A percentile compares a stretch with the other conserved stretches of the same genome.
Evolutionary conservation across 768 basidiomycete genomes (phyloP).

Genomic region (Collybiopsis confluens): DNA sequence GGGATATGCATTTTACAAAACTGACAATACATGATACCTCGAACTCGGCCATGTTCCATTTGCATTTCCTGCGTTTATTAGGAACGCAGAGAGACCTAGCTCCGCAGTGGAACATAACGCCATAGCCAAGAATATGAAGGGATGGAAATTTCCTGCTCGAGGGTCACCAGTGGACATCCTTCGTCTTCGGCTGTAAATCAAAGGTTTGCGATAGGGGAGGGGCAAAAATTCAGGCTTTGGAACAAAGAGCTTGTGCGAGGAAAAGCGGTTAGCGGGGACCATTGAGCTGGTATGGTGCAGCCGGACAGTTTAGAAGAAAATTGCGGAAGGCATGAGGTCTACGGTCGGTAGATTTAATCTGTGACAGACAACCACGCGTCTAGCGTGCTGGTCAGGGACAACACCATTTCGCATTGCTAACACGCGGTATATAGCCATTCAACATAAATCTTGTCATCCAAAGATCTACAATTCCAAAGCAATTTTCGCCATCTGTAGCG

Average conservation of each 20-base stretch:
- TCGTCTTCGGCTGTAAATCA: not conserved
- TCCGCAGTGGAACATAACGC: slow-evolving; percentile 65
- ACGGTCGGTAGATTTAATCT: too few relatives aligned
- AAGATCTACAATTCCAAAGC: slow-evolving; percentile 53
- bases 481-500: slow-evolving; percentile 69
- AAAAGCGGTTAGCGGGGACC: not conserved
- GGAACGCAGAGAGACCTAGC: slow-evolving; percentile 69
- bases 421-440: too few relatives aligned
- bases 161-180: slow-evolving; percentile 35
- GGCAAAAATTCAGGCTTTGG: not conserved
- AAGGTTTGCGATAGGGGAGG: not conserved
- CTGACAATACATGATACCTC: slow-evolving; percentile 63
- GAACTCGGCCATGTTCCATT: slow-evolving; percentile 54
- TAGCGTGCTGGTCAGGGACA: too few relatives aligned
- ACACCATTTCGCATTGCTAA: too few relatives aligned
- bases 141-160: slow-evolving; percentile 56
- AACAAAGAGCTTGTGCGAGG: not conserved
- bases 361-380: too few relatives aligned
- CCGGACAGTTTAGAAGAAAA: too few relatives aligned
- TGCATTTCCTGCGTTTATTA: slow-evolving; percentile 67
- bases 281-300: not conserved
- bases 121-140: slow-evolving; percentile 61
- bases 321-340: too few relatives aligned
- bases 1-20: slow-evolving; percentile 7
- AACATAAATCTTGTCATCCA: too few relatives aligned